These are phyloP conservation scores for Phanerodontia chrysosporium DNA, from an alignment of 768 basidiomycete species.

Conservation along the genomic window DNA sequence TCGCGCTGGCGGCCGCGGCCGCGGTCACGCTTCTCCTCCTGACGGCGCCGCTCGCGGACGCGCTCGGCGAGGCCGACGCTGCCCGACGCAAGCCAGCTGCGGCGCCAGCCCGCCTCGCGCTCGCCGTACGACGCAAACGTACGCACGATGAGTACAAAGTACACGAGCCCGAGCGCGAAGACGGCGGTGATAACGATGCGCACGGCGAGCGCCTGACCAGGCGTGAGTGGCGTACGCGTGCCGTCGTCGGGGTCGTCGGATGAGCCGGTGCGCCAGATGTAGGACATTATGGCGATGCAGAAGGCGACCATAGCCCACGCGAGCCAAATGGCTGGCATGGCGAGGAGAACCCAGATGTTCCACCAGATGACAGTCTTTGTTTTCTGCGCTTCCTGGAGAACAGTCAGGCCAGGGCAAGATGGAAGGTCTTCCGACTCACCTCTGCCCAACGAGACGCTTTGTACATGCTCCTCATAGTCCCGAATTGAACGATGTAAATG, in stretches of 20 bases:
- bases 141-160: constrained; percentile 55
- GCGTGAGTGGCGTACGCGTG: constrained; percentile 29
- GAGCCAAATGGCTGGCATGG: constrained; percentile 67
- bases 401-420: neutral
- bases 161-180: constrained; percentile 55
- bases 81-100: constrained; percentile 6
- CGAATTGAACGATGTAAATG: constrained; percentile 68
- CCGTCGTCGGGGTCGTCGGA: constrained; percentile 33
- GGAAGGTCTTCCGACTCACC: constrained; percentile 29
- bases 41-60: constrained; percentile 9
- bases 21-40: constrained; percentile 2
- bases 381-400: constrained; percentile 51
- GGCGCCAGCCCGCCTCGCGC: constrained; percentile 13
- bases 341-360: constrained; percentile 70
- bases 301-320: constrained; percentile 74
- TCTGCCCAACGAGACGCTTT: constrained; percentile 72
- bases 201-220: constrained; percentile 40
- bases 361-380: constrained; percentile 45
- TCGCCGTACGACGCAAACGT: constrained; percentile 60
- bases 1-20: no score
- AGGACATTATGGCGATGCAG: constrained; percentile 56
- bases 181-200: constrained; percentile 53
- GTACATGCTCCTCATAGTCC: constrained; percentile 68
- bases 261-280: constrained; percentile 62
- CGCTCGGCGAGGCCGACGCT: constrained; percentile 4